A percentile compares a stretch with the other conserved stretches of the same genome.
Conservation (phyloP, 1,284 basidiomycete species). For the Hemileia vastatrix region DNA sequence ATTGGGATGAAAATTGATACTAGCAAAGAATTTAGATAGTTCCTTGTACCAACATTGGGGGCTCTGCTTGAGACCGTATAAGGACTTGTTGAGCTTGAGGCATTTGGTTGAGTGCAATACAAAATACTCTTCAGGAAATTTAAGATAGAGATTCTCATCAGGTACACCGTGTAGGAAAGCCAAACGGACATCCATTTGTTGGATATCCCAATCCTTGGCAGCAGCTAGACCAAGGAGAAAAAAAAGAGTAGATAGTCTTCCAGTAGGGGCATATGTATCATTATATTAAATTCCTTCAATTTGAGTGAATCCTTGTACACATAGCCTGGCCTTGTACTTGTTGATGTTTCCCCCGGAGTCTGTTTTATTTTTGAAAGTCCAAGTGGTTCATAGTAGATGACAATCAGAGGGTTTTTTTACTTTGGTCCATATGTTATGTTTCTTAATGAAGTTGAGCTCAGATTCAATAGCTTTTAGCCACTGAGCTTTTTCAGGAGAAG, state of each 20-base stretch:
- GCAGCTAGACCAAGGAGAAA: not conserved
- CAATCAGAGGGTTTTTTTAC: too few species aligned
- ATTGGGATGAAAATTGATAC: too few species aligned
- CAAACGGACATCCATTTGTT: not conserved
- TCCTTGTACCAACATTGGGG: not conserved
- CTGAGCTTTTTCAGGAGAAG: too few species aligned
- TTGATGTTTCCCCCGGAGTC: not conserved
- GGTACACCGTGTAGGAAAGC: not conserved
- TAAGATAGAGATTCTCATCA: not conserved
- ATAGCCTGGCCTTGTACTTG: conserved; percentile 1
- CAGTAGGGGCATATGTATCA: not conserved
- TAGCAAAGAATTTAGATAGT: too few species aligned
- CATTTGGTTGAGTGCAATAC: not conserved
- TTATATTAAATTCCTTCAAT: not conserved
- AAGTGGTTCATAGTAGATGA: too few species aligned
- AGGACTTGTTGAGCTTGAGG: not conserved
- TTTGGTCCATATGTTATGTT: too few species aligned
- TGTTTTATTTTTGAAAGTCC: not conserved
- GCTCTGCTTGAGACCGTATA: too few species aligned
- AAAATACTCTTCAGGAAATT: not conserved
- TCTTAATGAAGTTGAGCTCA: too few species aligned
- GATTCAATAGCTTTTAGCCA: too few species aligned
- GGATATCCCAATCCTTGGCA: not conserved
- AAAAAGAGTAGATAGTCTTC: not conserved
- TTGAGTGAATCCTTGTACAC: not conserved